Conservation (phyloP, 768 basidiomycete species). For the Phylloporus sp. region DNA sequence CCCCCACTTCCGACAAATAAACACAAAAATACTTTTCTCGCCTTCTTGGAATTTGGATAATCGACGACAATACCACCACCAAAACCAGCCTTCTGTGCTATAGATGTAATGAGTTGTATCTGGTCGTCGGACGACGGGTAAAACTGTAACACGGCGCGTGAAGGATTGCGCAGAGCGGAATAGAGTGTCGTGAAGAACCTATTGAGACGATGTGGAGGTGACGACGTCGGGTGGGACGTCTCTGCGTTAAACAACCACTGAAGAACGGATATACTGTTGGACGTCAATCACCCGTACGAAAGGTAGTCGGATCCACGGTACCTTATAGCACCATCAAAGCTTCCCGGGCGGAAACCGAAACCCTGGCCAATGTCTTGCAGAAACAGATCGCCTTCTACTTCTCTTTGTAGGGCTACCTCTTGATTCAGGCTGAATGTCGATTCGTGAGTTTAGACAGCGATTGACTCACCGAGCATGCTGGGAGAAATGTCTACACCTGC, state of each 20-base stretch:
- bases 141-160: constrained; percentile 87
- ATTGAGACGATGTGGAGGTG: constrained; percentile 77
- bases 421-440: neutral
- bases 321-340: constrained; percentile 98
- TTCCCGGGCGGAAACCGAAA: constrained; percentile 93
- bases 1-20: constrained; percentile 84
- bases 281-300: neutral
- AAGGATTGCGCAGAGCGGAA: constrained; percentile 79
- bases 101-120: constrained; percentile 88
- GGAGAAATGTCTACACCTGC: constrained; percentile 92
- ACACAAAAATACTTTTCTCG: constrained; percentile 91
- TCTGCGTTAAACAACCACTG: constrained; percentile 99
- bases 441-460: neutral
- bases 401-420: constrained; percentile 95
- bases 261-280: constrained; percentile 88
- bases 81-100: constrained; percentile 93
- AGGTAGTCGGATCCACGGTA: constrained; percentile 25
- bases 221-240: constrained; percentile 83
- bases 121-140: constrained; percentile 98
- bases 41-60: constrained; percentile 96
- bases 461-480: constrained; percentile 84
- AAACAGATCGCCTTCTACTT: constrained; percentile 95
- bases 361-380: constrained; percentile 98
- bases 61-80: constrained; percentile 96
- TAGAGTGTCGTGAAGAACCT: constrained; percentile 94